Percentiles rank a stretch among this genome's conserved stretches.
Conservation (phyloP, 805 yeast genomes). For the Yamadazyma tumulicola region DNA sequence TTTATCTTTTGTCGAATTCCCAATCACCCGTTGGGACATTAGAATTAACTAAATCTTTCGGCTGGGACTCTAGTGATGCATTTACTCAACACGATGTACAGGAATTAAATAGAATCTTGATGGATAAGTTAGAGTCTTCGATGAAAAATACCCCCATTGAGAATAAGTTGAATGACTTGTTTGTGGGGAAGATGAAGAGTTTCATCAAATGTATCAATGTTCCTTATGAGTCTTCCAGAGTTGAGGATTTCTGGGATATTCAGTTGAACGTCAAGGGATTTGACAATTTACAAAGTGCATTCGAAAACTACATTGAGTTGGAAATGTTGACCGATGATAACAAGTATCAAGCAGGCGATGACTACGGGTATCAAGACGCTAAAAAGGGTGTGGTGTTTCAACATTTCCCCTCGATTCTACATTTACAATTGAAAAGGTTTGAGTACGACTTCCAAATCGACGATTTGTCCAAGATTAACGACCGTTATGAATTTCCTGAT, state of each 20-base stretch:
- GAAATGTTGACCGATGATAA: constrained; percentile 93
- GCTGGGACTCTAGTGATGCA: constrained; percentile 95
- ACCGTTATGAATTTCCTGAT: constrained; percentile 85
- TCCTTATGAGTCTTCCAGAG: constrained; percentile 85
- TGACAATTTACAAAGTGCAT: constrained; percentile 67
- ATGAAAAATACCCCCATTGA: constrained; percentile 84
- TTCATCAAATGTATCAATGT: constrained; percentile 90
- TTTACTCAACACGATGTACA: constrained; percentile 98
- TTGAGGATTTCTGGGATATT: constrained; percentile 97
- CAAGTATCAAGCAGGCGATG: constrained; percentile 86
- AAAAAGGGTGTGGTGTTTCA: constrained; percentile 93
- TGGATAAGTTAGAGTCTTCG: constrained; percentile 87
- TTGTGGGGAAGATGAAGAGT: constrained; percentile 96
- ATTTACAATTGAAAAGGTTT: constrained; percentile 88
- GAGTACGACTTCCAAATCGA: constrained; percentile 92
- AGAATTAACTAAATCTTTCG: constrained; percentile 87
- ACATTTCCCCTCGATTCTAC: constrained; percentile 87
- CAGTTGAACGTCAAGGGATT: constrained; percentile 90
- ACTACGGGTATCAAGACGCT: constrained; percentile 89
- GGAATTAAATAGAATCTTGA: constrained; percentile 88
- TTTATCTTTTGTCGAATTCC: constrained; percentile 74
- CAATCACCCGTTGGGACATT: constrained; percentile 75
- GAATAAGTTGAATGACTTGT: constrained; percentile 60
- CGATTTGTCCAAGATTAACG: constrained; percentile 85
- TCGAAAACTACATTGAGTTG: constrained; percentile 80